Percentiles rank a stretch among this genome's conserved stretches.
These are phyloP conservation scores for Aureobasidium uvarum DNA, from an alignment of 2,329 filamentous ascomycete species.

Conservation along the genomic window DNA sequence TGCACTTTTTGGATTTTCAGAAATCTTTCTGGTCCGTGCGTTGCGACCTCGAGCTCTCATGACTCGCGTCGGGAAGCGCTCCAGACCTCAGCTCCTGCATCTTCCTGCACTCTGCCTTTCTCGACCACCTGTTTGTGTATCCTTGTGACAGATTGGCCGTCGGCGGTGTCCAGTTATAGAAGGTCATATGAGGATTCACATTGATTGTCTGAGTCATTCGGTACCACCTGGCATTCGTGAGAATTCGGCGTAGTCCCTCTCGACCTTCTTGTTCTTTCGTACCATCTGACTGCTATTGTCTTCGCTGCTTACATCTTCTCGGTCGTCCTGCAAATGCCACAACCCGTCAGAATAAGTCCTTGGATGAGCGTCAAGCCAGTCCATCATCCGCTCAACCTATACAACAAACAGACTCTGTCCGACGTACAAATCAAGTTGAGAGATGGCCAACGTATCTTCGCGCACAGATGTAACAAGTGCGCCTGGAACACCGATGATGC, in stretches of 20 bases:
- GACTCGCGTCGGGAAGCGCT: conserved; percentile 2
- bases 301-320: too few relatives aligned
- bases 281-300: too few relatives aligned
- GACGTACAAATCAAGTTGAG: not conserved
- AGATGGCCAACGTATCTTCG: not conserved
- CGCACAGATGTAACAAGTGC: too few relatives aligned
- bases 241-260: too few relatives aligned
- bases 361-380: not conserved
- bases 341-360: too few relatives aligned
- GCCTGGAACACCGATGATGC: too few relatives aligned
- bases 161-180: too few relatives aligned
- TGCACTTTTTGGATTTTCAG: conserved; percentile 14
- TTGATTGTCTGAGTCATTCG: too few relatives aligned
- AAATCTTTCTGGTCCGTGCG: conserved; percentile 5
- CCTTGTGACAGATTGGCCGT: not conserved
- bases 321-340: not conserved
- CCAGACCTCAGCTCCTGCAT: conserved; percentile 6
- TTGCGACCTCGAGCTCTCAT: conserved; percentile 2
- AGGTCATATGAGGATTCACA: too few relatives aligned
- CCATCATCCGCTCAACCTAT: not conserved
- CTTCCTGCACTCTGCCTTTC: not conserved
- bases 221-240: too few relatives aligned
- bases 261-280: too few relatives aligned
- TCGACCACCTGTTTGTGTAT: not conserved
- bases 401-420: not conserved